A percentile compares a stretch with the other conserved stretches of the same genome.
phyloP scores from a whole-genome alignment of 2,329 filamentous ascomycete genomes.

The Calcarisporium arbuscula region DNA sequence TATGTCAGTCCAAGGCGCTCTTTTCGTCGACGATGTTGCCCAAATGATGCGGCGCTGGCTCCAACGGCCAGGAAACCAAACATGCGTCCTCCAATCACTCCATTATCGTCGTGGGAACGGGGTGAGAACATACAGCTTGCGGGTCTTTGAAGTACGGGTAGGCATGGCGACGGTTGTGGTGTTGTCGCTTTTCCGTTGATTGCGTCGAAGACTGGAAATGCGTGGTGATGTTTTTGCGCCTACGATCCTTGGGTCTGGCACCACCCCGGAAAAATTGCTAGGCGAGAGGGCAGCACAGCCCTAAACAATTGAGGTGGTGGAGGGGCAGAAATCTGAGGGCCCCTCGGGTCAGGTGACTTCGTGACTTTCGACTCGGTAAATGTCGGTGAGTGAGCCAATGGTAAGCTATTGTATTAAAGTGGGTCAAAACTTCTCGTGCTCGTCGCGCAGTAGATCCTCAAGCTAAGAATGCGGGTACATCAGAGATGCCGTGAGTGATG shows the following conservation, averaged over 20 bases:
- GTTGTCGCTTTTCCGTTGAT: conserved; percentile 36
- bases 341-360: conserved; percentile 24
- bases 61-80: conserved; percentile 5
- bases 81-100: conserved; percentile 5
- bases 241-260: conserved; percentile 20
- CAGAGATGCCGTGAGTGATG: not conserved
- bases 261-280: conserved; percentile 25
- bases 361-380: conserved; percentile 15
- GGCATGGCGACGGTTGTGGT: conserved; percentile 55
- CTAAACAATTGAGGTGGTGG: conserved; percentile 24
- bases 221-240: conserved; percentile 33
- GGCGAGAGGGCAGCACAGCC: conserved; percentile 35
- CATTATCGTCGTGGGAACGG: conserved; percentile 11
- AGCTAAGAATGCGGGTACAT: conserved; percentile 4
- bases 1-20: conserved; percentile 10
- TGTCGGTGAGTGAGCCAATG: conserved; percentile 12
- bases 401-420: conserved; percentile 7
- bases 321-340: conserved; percentile 2
- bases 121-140: conserved; percentile 62
- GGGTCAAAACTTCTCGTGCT: conserved; percentile 4
- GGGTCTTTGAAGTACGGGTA: conserved; percentile 69
- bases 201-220: conserved; percentile 27
- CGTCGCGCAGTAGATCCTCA: no score
- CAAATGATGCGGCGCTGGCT: no score
- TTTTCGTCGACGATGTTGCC: conserved; percentile 25